Evolutionary conservation across 768 basidiomycete genomes (phyloP).

Genomic region (Amanita fuliginea): DNA sequence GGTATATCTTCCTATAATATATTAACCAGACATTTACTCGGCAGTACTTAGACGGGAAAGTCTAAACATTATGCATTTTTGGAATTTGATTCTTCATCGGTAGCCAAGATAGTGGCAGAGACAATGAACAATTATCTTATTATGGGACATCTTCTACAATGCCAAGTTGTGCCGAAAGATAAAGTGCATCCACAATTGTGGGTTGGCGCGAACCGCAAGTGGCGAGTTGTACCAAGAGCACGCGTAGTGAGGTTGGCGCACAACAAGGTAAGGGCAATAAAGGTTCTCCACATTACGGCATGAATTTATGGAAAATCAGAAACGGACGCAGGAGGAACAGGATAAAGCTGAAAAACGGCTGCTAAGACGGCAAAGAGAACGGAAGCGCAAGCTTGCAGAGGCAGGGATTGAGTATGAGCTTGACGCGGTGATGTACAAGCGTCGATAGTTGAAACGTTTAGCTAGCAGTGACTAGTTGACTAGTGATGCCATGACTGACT

Average conservation of each 20-base stretch:
- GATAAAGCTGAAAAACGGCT: conserved; percentile 54
- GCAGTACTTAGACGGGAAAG: conserved; percentile 61
- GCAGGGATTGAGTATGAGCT: conserved; percentile 86
- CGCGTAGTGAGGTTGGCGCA: conserved; percentile 63
- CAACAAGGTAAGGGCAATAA: conserved; percentile 53
- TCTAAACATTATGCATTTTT: conserved; percentile 98
- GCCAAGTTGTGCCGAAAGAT: conserved; percentile 83
- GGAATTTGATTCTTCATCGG: conserved; percentile 82
- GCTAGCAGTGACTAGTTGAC: too few species aligned
- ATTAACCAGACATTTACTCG: not conserved
- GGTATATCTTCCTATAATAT: conserved; percentile 26
- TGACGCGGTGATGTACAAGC: conserved; percentile 55
- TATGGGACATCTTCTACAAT: conserved; percentile 86
- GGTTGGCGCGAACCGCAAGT: conserved; percentile 95
- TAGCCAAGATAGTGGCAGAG: conserved; percentile 92
- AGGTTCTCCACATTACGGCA: not conserved
- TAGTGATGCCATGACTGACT: too few species aligned
- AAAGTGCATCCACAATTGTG: conserved; percentile 89
- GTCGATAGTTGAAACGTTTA: too few species aligned
- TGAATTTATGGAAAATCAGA: conserved; percentile 24
- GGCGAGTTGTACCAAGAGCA: conserved; percentile 64
- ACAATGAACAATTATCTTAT: conserved; percentile 99
- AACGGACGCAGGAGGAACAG: conserved; percentile 64
- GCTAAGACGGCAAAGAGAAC: conserved; percentile 63
- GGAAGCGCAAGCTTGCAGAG: conserved; percentile 69